These are phyloP conservation scores for Magnolia changhungtana DNA, from an alignment of 164 flowering plant species.

Conservation along the genomic window DNA sequence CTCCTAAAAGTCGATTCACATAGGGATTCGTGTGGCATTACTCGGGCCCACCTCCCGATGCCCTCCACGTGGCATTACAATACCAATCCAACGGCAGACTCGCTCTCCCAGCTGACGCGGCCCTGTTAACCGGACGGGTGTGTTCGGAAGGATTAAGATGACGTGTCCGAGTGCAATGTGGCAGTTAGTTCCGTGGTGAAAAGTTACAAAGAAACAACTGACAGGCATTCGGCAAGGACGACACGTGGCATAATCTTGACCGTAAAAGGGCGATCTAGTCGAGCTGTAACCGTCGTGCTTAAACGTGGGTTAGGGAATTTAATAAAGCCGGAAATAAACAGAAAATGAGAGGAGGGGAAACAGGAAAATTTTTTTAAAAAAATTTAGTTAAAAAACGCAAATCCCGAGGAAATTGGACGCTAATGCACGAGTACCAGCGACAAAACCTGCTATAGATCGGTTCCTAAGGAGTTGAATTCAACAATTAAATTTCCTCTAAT, in stretches of 20 bases:
- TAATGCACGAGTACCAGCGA: constrained; percentile 51
- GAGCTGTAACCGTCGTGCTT: constrained; percentile 67
- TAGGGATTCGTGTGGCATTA: too few species aligned
- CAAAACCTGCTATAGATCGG: constrained; percentile 64
- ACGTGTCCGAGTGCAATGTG: background rate
- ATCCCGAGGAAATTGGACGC: constrained; percentile 52
- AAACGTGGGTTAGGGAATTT: constrained; percentile 40
- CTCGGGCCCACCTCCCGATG: background rate
- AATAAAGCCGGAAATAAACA: constrained; percentile 4
- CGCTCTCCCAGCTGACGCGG: constrained; percentile 7
- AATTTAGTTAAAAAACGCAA: constrained; percentile 20
- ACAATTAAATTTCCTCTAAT: constrained; percentile 15
- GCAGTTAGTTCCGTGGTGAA: background rate
- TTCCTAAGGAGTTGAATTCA: constrained; percentile 50
- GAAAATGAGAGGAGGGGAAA: background rate
- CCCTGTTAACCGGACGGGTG: background rate
- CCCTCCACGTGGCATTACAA: background rate
- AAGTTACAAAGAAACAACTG: constrained; percentile 8
- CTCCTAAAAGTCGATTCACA: too few species aligned
- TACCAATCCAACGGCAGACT: constrained; percentile 4
- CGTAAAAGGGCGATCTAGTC: constrained; percentile 12
- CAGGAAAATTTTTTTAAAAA: background rate
- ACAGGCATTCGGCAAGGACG: background rate
- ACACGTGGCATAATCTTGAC: constrained; percentile 24
- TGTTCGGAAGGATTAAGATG: constrained; percentile 12